Conservation (phyloP, 768 basidiomycete species). For the Tricholoma saponaceum region DNA sequence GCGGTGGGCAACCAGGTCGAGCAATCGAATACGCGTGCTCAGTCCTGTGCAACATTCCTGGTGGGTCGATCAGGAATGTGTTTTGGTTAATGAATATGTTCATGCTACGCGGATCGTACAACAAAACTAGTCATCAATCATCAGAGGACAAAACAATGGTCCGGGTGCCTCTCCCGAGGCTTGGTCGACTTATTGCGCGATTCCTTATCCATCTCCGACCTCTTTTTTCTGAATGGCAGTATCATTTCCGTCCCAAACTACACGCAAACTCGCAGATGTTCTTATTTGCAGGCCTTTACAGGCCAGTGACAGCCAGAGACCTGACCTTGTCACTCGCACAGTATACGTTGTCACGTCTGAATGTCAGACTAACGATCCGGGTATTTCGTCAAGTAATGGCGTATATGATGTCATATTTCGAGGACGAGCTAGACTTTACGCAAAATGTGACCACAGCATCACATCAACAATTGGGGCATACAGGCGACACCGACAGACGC, state of each 20-base stretch:
- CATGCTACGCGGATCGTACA: not conserved
- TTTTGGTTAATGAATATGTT: not conserved
- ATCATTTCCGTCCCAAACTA: constrained; percentile 2
- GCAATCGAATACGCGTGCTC: constrained; percentile 11
- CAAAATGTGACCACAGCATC: not conserved
- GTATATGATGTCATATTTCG: constrained; percentile 1
- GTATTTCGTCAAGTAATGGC: not conserved
- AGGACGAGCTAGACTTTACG: not conserved
- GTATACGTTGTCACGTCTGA: not conserved
- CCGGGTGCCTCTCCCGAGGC: too few relatives aligned
- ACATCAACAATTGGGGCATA: constrained; percentile 11
- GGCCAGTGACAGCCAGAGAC: not conserved
- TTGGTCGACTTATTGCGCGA: too few relatives aligned
- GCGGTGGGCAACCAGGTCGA: constrained; percentile 11
- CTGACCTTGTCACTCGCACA: not conserved
- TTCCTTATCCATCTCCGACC: too few relatives aligned
- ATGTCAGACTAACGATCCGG: not conserved
- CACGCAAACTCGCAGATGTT: not conserved
- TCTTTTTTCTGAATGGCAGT: not conserved
- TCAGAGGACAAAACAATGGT: too few relatives aligned
- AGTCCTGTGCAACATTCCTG: constrained; percentile 10
- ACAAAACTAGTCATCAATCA: too few relatives aligned
- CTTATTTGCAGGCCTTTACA: constrained; percentile 1
- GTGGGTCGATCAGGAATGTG: constrained; percentile 13
- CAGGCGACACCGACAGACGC: not conserved